Evolutionary conservation across 305 asterid species (phyloP), one percentile per base, ranked within the genome.

Genomic region (Solanum hybrid): DNA sequence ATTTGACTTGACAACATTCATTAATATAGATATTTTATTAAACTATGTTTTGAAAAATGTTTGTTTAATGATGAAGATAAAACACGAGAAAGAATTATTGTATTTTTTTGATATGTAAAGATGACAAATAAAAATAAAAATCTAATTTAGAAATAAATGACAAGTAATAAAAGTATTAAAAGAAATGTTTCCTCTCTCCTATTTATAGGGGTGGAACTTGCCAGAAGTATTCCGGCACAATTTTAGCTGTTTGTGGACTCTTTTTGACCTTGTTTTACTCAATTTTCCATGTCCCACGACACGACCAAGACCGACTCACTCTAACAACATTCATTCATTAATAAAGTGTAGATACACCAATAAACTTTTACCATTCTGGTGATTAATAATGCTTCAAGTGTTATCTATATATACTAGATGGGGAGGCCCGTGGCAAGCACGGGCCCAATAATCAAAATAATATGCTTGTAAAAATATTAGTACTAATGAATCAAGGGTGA

Each of bases 221-320:
- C 7, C 61, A 24, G 22, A 22, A 13, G 72, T 61, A 61, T 61
- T 61, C 22, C 9, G 65, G 72, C 26, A 38, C 24, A 10, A 61
- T 22, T 61, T 61, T 61, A 20, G 73, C 1, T 61, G 6, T 7
- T 0, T 61, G 36, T 39, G 24, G 37, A 39, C 87, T 82, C 87
- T 41, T 82, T 17, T 82, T 82, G 87, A 81, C 86, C 86, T 80
- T 24, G 65, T 24, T 80, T 24, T 37, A 38, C 68, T 41, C 14
- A 14, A 81, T 7, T 38, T 22, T 38, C 68, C 87, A 81, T n/a
- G 32, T 79, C 20, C 10, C 10, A 22, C 61, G 32, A 79, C 86
- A 41, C 22, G 27, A 27, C 76, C 31, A 24, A n/a, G 4, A 70
- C 77, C 29, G 17, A 11, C 32, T 70, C 32, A 70, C 32, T 24